Conservation (phyloP, 108 stramenopile genomes). For the Asterionellopsis glacialis region DNA sequence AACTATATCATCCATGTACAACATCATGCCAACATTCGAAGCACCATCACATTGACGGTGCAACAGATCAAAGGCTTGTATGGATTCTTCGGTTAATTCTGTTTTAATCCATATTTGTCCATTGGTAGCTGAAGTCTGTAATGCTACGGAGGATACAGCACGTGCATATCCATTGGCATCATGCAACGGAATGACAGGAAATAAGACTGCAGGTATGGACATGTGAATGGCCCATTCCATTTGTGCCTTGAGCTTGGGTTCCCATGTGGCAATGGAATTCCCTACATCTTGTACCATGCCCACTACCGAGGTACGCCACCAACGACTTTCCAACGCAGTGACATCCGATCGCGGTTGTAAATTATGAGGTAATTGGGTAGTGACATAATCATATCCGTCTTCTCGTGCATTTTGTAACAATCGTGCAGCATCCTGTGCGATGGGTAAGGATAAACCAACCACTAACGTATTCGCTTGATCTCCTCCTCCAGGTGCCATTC, state of each 20-base stretch:
- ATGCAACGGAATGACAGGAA: slow-evolving; percentile 48
- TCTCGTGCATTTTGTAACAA: slow-evolving; percentile 38
- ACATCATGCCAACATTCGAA: slow-evolving; percentile 44
- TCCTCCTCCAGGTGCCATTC: no score
- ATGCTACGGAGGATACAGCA: slow-evolving; percentile 33
- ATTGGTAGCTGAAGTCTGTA: slow-evolving; percentile 37
- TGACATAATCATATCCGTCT: slow-evolving; percentile 66
- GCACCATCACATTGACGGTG: slow-evolving; percentile 70
- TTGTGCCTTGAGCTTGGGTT: slow-evolving; percentile 4
- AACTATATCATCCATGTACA: slow-evolving; percentile 21
- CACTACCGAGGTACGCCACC: slow-evolving; percentile 44
- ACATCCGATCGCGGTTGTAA: slow-evolving; percentile 27
- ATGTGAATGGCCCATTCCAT: slow-evolving; percentile 92
- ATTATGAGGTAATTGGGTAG: slow-evolving; percentile 39
- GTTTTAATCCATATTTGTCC: slow-evolving; percentile 78
- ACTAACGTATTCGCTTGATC: slow-evolving; percentile 5
- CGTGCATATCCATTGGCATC: slow-evolving; percentile 43
- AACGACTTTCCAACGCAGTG: slow-evolving; percentile 14
- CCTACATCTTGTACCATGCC: slow-evolving; percentile 14
- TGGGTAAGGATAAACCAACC: slow-evolving; percentile 21
- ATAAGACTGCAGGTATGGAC: slow-evolving; percentile 84
- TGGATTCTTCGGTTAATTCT: slow-evolving; percentile 30
- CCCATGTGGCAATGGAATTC: not conserved
- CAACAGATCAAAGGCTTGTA: slow-evolving; percentile 49
- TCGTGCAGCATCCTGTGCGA: slow-evolving; percentile 33